A percentile compares a stretch with the other conserved stretches of the same genome.
These are phyloP conservation scores for Apiospora marii DNA, from an alignment of 2,329 filamentous ascomycete genomes.

Conservation along the genomic window DNA sequence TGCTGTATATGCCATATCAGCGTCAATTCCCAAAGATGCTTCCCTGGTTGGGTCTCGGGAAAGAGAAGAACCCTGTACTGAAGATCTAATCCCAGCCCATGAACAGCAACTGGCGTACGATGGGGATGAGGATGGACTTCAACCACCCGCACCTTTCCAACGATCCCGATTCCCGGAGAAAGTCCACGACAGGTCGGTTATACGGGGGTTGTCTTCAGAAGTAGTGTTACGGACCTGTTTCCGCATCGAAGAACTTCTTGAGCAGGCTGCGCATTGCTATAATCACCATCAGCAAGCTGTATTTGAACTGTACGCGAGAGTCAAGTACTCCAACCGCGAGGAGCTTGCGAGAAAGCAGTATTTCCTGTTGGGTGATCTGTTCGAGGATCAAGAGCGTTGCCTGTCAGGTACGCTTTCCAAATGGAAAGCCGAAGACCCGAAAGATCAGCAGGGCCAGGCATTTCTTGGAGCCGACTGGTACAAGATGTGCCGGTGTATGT, in stretches of 20 bases:
- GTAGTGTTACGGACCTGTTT: constrained; percentile 67
- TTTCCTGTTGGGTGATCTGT: constrained; percentile 71
- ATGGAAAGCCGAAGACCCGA: constrained; percentile 38
- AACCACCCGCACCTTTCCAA: constrained; percentile 52
- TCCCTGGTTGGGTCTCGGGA: constrained; percentile 25
- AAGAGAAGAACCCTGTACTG: background rate
- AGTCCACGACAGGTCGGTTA: constrained; percentile 59
- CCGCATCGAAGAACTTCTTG: constrained; percentile 66
- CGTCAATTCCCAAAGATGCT: constrained; percentile 28
- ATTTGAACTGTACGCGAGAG: constrained; percentile 70
- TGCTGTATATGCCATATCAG: constrained; percentile 36
- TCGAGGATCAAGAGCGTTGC: constrained; percentile 64
- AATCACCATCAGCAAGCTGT: constrained; percentile 48
- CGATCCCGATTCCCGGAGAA: constrained; percentile 58
- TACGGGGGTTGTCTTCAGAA: constrained; percentile 58
- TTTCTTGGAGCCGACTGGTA: constrained; percentile 35
- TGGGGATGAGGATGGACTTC: constrained; percentile 18
- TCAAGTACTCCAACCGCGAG: constrained; percentile 65
- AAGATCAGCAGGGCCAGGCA: constrained; percentile 38
- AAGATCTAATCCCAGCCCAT: background rate
- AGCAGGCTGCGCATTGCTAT: constrained; percentile 48
- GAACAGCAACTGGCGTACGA: background rate
- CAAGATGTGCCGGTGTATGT: constrained; percentile 40
- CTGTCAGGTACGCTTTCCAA: constrained; percentile 38
- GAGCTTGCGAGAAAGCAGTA: constrained; percentile 58